These are phyloP conservation scores for Athelia psychrophila DNA, from an alignment of 1,284 basidiomycete species.

Conservation along the genomic window DNA sequence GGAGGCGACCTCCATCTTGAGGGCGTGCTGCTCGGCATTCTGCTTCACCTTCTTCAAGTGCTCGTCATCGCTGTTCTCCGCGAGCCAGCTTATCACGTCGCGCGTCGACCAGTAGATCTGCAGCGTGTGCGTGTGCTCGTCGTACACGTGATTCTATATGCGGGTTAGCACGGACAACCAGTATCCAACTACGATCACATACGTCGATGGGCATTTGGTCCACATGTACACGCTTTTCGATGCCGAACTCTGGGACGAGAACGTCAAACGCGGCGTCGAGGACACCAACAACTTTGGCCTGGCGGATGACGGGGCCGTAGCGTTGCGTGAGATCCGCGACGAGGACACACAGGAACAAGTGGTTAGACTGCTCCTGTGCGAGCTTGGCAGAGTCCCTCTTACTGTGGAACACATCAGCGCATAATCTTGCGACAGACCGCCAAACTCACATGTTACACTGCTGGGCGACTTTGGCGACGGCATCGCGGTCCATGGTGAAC, in stretches of 20 bases:
- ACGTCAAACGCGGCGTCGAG: constrained; percentile 97
- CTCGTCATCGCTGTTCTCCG: constrained; percentile 92
- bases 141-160: constrained; percentile 84
- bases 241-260: constrained; percentile 88
- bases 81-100: constrained; percentile 93
- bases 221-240: constrained; percentile 97
- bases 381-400: constrained; percentile 88
- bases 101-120: constrained; percentile 90
- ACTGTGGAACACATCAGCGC: constrained; percentile 37
- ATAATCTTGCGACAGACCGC: constrained; percentile 3
- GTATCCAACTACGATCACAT: constrained; percentile 24
- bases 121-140: constrained; percentile 87
- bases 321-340: constrained; percentile 91
- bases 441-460: constrained; percentile 88
- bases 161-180: constrained; percentile 8
- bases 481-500: constrained; percentile 96
- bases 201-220: constrained; percentile 98
- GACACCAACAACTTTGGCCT: constrained; percentile 91
- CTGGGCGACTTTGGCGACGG: constrained; percentile 95
- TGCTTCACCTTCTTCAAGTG: constrained; percentile 91
- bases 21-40: constrained; percentile 79
- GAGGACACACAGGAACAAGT: constrained; percentile 92
- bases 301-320: constrained; percentile 92
- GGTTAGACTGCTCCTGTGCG: constrained; percentile 95
- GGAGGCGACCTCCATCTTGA: constrained; percentile 84